These are phyloP conservation scores for Claviceps sorghi DNA, from an alignment of 2,329 filamentous ascomycete species.

Conservation along the genomic window DNA sequence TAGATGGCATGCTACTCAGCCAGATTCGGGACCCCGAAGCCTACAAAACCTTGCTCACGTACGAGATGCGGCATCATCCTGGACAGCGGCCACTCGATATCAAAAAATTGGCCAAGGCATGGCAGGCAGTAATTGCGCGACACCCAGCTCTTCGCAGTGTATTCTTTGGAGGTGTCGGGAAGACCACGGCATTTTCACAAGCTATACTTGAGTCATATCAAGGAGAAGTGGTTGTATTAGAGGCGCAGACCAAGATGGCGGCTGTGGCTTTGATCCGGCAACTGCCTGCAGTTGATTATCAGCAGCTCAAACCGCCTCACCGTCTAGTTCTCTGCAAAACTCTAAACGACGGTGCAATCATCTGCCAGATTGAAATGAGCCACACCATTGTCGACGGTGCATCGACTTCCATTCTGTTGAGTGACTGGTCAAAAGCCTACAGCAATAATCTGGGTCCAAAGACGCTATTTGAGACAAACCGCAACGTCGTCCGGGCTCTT, in stretches of 20 bases:
- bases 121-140: conserved; percentile 6
- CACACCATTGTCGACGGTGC: conserved; percentile 21
- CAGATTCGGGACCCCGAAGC: conserved; percentile 10
- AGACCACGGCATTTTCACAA: conserved; percentile 3
- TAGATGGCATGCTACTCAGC: conserved; percentile 22
- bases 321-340: neutral
- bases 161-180: conserved; percentile 3
- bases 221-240: neutral
- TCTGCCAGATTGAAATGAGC: conserved; percentile 19
- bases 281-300: conserved; percentile 1
- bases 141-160: conserved; percentile 6
- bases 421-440: conserved; percentile 4
- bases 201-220: conserved; percentile 2
- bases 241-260: neutral
- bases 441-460: neutral
- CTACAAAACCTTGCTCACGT: conserved; percentile 10
- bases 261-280: neutral
- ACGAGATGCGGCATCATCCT: conserved; percentile 6
- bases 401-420: conserved; percentile 11
- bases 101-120: conserved; percentile 6
- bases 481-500: conserved; percentile 4
- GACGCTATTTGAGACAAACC: neutral
- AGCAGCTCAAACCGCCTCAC: conserved; percentile 1
- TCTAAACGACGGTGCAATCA: conserved; percentile 4
- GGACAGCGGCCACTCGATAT: neutral